These are phyloP conservation scores for Hypholoma sublateritium DNA, from an alignment of 768 basidiomycete genomes.

Conservation along the genomic window DNA sequence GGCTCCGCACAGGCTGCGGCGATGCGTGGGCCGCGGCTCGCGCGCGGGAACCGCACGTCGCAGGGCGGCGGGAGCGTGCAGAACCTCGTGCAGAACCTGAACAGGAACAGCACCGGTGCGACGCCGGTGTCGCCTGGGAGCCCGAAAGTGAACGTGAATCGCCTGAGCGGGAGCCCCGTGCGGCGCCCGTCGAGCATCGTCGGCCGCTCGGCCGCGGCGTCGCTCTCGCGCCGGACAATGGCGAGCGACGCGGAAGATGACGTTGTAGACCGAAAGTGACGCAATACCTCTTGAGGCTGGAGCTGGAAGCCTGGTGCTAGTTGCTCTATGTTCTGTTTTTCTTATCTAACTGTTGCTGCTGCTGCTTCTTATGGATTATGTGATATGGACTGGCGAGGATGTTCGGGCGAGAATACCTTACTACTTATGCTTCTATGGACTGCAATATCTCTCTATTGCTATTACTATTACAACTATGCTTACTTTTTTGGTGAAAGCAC, in stretches of 20 bases:
- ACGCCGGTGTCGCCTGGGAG: slow-evolving; percentile 31
- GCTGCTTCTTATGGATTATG: background rate
- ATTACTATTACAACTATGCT: background rate
- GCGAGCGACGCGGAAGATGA: slow-evolving; percentile 84
- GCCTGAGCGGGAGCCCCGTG: slow-evolving; percentile 41
- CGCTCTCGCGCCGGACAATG: slow-evolving; percentile 74
- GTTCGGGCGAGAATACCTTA: background rate
- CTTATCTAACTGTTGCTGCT: background rate
- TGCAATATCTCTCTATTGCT: background rate
- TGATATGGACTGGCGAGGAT: background rate
- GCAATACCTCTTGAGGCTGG: background rate
- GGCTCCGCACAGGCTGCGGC: slow-evolving; percentile 37
- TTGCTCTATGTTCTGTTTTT: background rate
- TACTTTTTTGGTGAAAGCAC: background rate
- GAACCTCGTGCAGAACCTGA: slow-evolving; percentile 56
- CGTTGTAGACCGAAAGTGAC: slow-evolving; percentile 44
- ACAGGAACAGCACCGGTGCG: slow-evolving; percentile 42
- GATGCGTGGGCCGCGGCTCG: slow-evolving; percentile 29
- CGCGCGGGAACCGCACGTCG: slow-evolving; percentile 52
- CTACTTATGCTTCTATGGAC: slow-evolving; percentile 11
- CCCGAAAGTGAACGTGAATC: slow-evolving; percentile 42
- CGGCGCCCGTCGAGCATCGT: slow-evolving; percentile 46
- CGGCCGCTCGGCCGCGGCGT: slow-evolving; percentile 45
- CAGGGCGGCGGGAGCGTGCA: slow-evolving; percentile 46
- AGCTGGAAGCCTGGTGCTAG: background rate